A percentile compares a stretch with the other conserved stretches of the same genome.
Conservation (phyloP, 768 basidiomycete species). For the Cystofilobasidium bisporidii region DNA sequence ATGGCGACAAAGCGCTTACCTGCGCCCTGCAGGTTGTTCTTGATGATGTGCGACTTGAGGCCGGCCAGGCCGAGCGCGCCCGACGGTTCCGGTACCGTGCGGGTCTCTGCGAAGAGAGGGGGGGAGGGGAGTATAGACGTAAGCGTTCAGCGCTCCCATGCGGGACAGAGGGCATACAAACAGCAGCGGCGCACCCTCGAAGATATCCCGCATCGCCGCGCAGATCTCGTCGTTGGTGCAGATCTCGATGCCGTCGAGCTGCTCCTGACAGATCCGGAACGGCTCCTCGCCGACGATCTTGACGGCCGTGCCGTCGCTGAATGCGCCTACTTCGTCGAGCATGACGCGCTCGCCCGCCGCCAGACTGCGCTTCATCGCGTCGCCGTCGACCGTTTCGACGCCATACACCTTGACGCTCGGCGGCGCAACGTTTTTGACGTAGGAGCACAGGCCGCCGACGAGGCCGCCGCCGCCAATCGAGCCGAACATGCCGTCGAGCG, state of each 20-base stretch:
- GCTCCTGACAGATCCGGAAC: slow-evolving; percentile 78
- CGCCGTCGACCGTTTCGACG: slow-evolving; percentile 89
- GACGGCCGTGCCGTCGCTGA: slow-evolving; percentile 95
- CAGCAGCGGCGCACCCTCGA: slow-evolving; percentile 59
- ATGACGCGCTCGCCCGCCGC: slow-evolving; percentile 70
- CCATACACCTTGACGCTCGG: slow-evolving; percentile 74
- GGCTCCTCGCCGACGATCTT: slow-evolving; percentile 90
- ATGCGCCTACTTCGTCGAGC: slow-evolving; percentile 82
- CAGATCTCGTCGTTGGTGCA: slow-evolving; percentile 94
- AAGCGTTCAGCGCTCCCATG: slow-evolving; percentile 14
- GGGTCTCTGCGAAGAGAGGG: slow-evolving; percentile 67
- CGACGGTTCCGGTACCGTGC: slow-evolving; percentile 91
- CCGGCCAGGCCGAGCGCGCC: slow-evolving; percentile 89
- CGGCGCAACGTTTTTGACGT: slow-evolving; percentile 82
- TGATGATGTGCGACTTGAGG: slow-evolving; percentile 72
- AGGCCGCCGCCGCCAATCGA: slow-evolving; percentile 92
- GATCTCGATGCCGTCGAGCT: slow-evolving; percentile 71
- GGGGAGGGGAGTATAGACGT: too few relatives aligned
- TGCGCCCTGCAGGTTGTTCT: slow-evolving; percentile 70
- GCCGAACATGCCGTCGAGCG: slow-evolving; percentile 73
- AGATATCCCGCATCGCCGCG: slow-evolving; percentile 97
- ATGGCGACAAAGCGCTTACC: slow-evolving; percentile 83
- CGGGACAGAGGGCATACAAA: not conserved
- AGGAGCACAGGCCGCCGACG: slow-evolving; percentile 78
- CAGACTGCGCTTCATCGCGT: slow-evolving; percentile 82